Evolutionary conservation across 495 filamentous ascomycete species (phyloP).

Genomic region (Penicillium desertorum): DNA sequence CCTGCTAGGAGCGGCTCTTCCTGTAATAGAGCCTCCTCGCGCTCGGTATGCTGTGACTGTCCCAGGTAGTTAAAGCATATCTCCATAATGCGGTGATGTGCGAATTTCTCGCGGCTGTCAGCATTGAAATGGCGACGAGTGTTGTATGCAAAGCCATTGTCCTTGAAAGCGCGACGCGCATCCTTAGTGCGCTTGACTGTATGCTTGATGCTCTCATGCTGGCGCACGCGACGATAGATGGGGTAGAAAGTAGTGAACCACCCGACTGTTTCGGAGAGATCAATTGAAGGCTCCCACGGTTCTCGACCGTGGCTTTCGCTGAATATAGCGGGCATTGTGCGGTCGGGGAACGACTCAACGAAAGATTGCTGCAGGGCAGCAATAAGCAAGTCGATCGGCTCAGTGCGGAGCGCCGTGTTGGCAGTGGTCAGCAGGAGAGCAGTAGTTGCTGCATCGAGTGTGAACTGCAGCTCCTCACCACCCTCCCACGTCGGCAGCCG

Average conservation of each 20-base stretch:
- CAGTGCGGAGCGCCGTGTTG: conserved; percentile 32
- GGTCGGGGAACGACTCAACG: conserved; percentile 38
- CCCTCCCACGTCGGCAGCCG: conserved; percentile 32
- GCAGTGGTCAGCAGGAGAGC: not conserved
- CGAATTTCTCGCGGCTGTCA: not conserved
- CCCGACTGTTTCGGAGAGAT: conserved; percentile 49
- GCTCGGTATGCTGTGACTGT: conserved; percentile 3
- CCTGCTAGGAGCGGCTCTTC: no score
- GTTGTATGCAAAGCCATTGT: conserved; percentile 1
- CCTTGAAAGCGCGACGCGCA: not conserved
- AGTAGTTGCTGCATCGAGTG: not conserved
- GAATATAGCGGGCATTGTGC: conserved; percentile 43
- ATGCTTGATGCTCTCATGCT: conserved; percentile 11
- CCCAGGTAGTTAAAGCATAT: conserved; percentile 1
- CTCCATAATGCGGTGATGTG: conserved; percentile 2
- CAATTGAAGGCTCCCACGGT: conserved; percentile 35
- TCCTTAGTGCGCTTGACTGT: not conserved
- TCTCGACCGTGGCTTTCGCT: conserved; percentile 50
- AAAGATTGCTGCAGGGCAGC: conserved; percentile 43
- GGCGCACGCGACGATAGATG: conserved; percentile 27
- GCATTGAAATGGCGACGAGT: not conserved
- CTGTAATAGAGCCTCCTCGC: not conserved
- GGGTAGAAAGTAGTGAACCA: conserved; percentile 46
- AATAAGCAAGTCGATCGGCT: conserved; percentile 44
- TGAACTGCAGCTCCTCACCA: not conserved